Percentiles rank a stretch among this genome's conserved stretches.
These are phyloP conservation scores for Apiotrichum domesticum DNA, from an alignment of 1,284 basidiomycete species.

Conservation along the genomic window DNA sequence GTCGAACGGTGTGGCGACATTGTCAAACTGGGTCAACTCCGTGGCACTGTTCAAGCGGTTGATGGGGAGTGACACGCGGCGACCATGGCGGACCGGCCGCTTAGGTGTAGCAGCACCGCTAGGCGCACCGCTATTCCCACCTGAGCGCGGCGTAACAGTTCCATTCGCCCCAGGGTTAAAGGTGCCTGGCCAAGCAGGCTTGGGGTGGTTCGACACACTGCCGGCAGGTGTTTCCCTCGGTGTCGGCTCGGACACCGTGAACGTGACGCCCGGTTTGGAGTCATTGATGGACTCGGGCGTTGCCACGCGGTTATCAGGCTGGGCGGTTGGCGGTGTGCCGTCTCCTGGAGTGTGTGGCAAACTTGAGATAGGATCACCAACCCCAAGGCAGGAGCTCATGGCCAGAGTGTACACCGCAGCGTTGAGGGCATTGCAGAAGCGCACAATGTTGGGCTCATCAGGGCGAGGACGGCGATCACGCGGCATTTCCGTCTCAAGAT, in stretches of 20 bases:
- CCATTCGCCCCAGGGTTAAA: slow-evolving; percentile 3
- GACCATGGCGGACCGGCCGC: slow-evolving; percentile 16
- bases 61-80: slow-evolving; percentile 48
- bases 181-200: slow-evolving; percentile 5
- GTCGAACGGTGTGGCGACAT: slow-evolving; percentile 60
- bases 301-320: background rate
- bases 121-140: background rate
- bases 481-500: slow-evolving; percentile 67
- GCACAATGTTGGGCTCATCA: slow-evolving; percentile 33
- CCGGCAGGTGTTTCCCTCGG: slow-evolving; percentile 17
- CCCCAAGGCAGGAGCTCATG: slow-evolving; percentile 57
- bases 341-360: slow-evolving; percentile 12
- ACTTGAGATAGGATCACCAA: slow-evolving; percentile 12
- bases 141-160: slow-evolving; percentile 12
- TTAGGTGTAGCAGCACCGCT: slow-evolving; percentile 2
- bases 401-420: slow-evolving; percentile 72
- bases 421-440: slow-evolving; percentile 70
- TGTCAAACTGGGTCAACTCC: slow-evolving; percentile 28
- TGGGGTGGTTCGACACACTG: background rate
- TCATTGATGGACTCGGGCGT: background rate
- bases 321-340: background rate
- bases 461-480: slow-evolving; percentile 25
- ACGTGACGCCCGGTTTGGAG: slow-evolving; percentile 29
- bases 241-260: slow-evolving; percentile 33
- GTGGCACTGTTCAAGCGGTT: slow-evolving; percentile 50